Base-by-base conservation (phyloP, 257 asterid species). In the Henckelia pumila region DNA sequence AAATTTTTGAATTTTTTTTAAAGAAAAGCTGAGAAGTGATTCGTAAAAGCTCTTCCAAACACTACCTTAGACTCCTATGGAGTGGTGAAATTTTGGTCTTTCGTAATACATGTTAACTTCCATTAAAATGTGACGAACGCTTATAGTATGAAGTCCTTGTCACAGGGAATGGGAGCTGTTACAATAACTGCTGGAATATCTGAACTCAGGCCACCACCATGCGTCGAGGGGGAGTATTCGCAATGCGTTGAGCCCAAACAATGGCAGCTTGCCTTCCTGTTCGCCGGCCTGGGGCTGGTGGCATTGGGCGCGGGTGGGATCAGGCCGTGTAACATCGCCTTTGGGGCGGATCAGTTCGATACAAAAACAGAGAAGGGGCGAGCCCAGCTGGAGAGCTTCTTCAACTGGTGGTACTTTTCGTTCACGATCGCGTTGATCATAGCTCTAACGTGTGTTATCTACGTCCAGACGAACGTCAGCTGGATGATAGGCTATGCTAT, bases 331-430 rank as follows among this genome's bases (percentile, higher is more conserved):
- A 91, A 88, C 88, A 86, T 88, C 11, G 96, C 97, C 57, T 91
- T 91, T 35, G 97, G 97, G 0, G 93, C 97, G 30, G 97, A 91
- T 70, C 97, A 91, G n/a, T 88, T 91, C 29, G 89, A 91, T 29
- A 84, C 93, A 3, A 81, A 76, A 55, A 91, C 97, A 0, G 67
- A 76, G 7, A 83, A 82, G 71, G 97, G 97, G 0, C 75, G 82
- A 55, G 33, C 82, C 58, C 91, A 85, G 8, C 91, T 91, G 21
- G 86, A 83, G 71, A 82, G 86, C 79, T 91, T 91, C 89, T 86
- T 88, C 81, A 85, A 88, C 56, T 91, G 95, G 97, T 91, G 97
- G 97, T 91, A 85, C 73, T 77, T 91, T 8, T 85, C 93, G 8
- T 91, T 91, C 79, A 88, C 97, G 4, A 26, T 83, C 20, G 97